Percentiles rank a stretch among this genome's conserved stretches.
Conservation (phyloP, 805 yeast species). For the Yarrowia hollandica region DNA sequence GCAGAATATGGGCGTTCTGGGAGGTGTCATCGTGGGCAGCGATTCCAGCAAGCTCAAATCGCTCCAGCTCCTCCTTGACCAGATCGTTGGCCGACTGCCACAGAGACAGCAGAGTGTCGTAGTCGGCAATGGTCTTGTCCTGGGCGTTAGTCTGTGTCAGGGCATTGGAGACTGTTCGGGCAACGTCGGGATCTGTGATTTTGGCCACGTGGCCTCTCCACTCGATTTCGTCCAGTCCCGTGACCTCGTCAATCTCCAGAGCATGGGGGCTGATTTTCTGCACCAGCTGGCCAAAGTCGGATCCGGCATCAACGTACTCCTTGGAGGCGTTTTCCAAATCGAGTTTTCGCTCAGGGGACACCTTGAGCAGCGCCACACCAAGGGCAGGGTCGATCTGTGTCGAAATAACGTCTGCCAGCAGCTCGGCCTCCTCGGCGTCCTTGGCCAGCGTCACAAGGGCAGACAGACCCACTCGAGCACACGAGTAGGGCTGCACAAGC, state of each 20-base stretch:
- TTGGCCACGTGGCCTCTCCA: slow-evolving; percentile 66
- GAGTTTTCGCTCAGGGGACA: slow-evolving; percentile 41
- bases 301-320: slow-evolving; percentile 35
- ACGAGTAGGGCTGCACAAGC: slow-evolving; percentile 55
- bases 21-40: slow-evolving; percentile 50
- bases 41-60: slow-evolving; percentile 42
- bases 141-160: slow-evolving; percentile 33
- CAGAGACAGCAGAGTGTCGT: slow-evolving; percentile 56
- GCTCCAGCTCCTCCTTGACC: slow-evolving; percentile 57
- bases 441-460: slow-evolving; percentile 45
- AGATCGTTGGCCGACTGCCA: slow-evolving; percentile 71
- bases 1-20: slow-evolving; percentile 70
- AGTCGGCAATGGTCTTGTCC: slow-evolving; percentile 48
- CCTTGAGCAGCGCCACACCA: slow-evolving; percentile 53
- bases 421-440: slow-evolving; percentile 36
- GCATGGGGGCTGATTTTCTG: slow-evolving; percentile 40
- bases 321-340: slow-evolving; percentile 53
- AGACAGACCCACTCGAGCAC: slow-evolving; percentile 63
- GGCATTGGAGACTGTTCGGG: slow-evolving; percentile 45
- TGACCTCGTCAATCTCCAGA: slow-evolving; percentile 34
- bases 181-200: slow-evolving; percentile 69
- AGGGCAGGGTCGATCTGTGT: slow-evolving; percentile 67
- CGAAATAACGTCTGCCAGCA: slow-evolving; percentile 58
- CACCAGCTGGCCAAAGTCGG: slow-evolving; percentile 45
- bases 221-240: slow-evolving; percentile 48